These are phyloP conservation scores for Cladobotryum mycophilum DNA, from an alignment of 2,329 filamentous ascomycete species.

Conservation along the genomic window DNA sequence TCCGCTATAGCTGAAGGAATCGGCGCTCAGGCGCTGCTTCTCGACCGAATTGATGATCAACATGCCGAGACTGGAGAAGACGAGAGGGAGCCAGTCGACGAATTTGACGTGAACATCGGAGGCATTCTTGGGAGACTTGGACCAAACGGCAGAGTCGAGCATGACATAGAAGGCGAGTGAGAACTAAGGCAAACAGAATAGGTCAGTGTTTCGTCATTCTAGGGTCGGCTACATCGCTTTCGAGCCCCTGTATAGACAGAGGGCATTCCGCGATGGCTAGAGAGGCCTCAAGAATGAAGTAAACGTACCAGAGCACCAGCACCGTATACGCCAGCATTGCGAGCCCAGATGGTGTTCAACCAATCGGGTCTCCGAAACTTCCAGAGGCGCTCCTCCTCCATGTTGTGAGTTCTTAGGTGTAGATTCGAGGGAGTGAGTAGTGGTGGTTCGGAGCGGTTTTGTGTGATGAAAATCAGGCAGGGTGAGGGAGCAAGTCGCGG, in stretches of 20 bases:
- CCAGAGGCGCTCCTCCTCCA: conserved; percentile 62
- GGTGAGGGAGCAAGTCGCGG: not conserved
- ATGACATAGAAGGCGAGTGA: conserved; percentile 63
- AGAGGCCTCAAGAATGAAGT: no score
- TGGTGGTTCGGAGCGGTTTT: no score
- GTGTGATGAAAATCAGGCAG: conserved; percentile 7
- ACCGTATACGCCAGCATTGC: conserved; percentile 57
- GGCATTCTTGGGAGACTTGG: conserved; percentile 53
- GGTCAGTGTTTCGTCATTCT: not conserved
- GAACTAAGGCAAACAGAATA: conserved; percentile 41
- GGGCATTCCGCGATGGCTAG: no score
- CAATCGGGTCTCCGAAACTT: conserved; percentile 62
- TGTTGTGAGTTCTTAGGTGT: conserved; percentile 23
- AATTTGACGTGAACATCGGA: conserved; percentile 57
- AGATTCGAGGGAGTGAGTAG: no score
- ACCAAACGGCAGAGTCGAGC: conserved; percentile 63
- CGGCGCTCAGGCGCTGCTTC: conserved; percentile 57
- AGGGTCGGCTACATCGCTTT: not conserved
- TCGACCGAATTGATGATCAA: conserved; percentile 66
- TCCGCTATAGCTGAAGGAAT: conserved; percentile 57
- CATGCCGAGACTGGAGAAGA: conserved; percentile 62
- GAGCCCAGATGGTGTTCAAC: conserved; percentile 58
- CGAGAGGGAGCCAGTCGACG: conserved; percentile 63
- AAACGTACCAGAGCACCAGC: conserved; percentile 56
- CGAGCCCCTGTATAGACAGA: not conserved